phyloP scores from a whole-genome alignment of 2,329 filamentous ascomycete species.

The Gliomastix tumulicola region DNA sequence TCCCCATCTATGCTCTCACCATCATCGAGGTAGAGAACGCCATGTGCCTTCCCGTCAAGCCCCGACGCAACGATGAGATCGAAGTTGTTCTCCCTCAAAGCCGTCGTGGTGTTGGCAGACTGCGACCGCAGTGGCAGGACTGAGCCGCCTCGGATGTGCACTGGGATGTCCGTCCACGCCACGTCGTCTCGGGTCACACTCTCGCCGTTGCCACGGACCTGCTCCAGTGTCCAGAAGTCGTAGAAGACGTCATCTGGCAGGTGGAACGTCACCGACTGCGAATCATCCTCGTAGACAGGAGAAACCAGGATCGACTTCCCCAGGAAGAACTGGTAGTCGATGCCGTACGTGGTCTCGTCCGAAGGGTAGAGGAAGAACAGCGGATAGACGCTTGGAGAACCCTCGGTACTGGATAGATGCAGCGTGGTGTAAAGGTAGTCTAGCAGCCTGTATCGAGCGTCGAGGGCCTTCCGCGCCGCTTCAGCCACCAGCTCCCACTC shows the following conservation, averaged over 20 bases:
- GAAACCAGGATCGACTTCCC: constrained; percentile 33
- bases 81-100: constrained; percentile 56
- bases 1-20: constrained; percentile 26
- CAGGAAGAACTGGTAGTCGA: constrained; percentile 39
- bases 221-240: constrained; percentile 33
- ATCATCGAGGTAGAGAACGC: constrained; percentile 66
- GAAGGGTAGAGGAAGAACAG: constrained; percentile 61
- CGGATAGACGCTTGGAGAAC: constrained; percentile 58
- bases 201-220: constrained; percentile 3
- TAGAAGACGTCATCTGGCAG: constrained; percentile 39
- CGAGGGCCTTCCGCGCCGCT: constrained; percentile 60
- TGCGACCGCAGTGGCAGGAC: constrained; percentile 50
- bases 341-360: constrained; percentile 28
- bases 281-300: constrained; percentile 32
- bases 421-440: constrained; percentile 70
- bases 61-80: constrained; percentile 60
- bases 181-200: constrained; percentile 22
- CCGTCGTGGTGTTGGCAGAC: constrained; percentile 52
- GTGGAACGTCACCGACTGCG: constrained; percentile 32
- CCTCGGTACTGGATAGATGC: constrained; percentile 47
- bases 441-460: constrained; percentile 60
- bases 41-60: constrained; percentile 51
- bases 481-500: constrained; percentile 52
- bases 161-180: constrained; percentile 43
- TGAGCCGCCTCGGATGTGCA: constrained; percentile 55